Base-by-base conservation (phyloP, 2,329 filamentous ascomycete species). In the Shiraia sp. region DNA sequence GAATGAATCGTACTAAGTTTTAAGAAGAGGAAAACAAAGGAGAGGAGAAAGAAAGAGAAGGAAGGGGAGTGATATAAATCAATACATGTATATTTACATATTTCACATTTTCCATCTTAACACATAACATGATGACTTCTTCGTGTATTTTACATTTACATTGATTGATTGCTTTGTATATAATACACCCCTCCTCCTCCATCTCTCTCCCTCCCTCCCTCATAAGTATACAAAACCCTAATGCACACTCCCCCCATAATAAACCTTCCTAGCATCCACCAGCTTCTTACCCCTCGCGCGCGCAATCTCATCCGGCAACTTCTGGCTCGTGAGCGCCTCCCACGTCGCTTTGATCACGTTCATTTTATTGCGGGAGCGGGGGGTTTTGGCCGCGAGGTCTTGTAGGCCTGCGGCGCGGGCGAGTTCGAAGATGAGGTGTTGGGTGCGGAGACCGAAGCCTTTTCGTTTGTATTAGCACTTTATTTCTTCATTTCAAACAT, bases 381-480 rank as follows among this genome's bases (percentile, higher is more conserved):
- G 85, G 49, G 95, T 91, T 55, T 81, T 81, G 34, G 89, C 91
- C 12, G 90, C 81, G 24, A 99, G 81, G 69, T 99, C 93, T 51
- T 86, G 79, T 62, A 99, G 90, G 53, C 93, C 93, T 28, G 84
- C 87, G 34, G 85, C 85, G 51, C 90, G 87, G 65, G 88, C 91
- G 77, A 99, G 90, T 71, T 99, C 92, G 72, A 91, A 97, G 69
- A 99, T 92, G 53, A 90, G 82, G 66, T 88, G 83, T 59, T 95
- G 90, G 67, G 88, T 90, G 62, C 93, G 89, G 55, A 97, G 85
- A 65, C 93, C 93, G 62, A 96, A 99, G 45, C 93, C 93, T 96
- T 29, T 24, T n/a, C n/a, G n/a, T n/a, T n/a, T n/a, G n/a, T n/a
- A n/a, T n/a, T n/a, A n/a, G n/a, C n/a, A n/a, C n/a, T n/a, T n/a